Evolutionary conservation across 176 grass and related monocot species (phyloP), one percentile per base, ranked within the genome.

Genomic region (Paspalum vaginatum): DNA sequence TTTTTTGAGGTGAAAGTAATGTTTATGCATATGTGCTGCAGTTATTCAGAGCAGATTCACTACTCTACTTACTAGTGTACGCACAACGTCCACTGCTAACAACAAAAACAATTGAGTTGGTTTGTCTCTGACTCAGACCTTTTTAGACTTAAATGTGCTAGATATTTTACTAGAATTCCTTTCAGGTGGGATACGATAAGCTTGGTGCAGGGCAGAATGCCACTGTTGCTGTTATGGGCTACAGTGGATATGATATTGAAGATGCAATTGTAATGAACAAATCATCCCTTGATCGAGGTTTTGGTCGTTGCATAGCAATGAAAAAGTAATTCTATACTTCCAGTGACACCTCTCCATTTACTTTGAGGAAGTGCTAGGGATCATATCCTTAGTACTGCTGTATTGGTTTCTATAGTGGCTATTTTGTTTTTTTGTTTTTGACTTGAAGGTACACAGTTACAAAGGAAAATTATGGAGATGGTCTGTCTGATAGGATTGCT

Each of bases 231-330:
- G 92, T 98, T 49, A 98, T 98, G 92, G 85, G 95, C 86, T 98
- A 91, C 57, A 98, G 90, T 87, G 95, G 95, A 52, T 98, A 98
- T 25, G 95, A 98, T 83, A 98, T 98, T 83, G 95, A 98, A 87
- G 95, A 98, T 91, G 95, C 95, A 56, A 98, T 98, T 87, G 95
- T 98, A 38, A 95, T 98, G 95, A 98, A 98, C 73, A 98, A 98
- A 78, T 92, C 95, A 65, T 98, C 95, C 56, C 92, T 98, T 79
- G 95, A 98, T 85, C 92, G 95, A 80, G 95, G 92, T 15, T 98
- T 98, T 77, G 95, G 95, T 64, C 92, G 92, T 86, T 98, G 95
- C 32, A 91, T 98, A 74, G 85, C 87, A 85, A 91, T 98, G 92
- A 98, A 98, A 90, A 98, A 94, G 95, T 98, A 94, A 83, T 74